These are phyloP conservation scores for Hemileia vastatrix DNA, from an alignment of 1,284 basidiomycete species.

Conservation along the genomic window DNA sequence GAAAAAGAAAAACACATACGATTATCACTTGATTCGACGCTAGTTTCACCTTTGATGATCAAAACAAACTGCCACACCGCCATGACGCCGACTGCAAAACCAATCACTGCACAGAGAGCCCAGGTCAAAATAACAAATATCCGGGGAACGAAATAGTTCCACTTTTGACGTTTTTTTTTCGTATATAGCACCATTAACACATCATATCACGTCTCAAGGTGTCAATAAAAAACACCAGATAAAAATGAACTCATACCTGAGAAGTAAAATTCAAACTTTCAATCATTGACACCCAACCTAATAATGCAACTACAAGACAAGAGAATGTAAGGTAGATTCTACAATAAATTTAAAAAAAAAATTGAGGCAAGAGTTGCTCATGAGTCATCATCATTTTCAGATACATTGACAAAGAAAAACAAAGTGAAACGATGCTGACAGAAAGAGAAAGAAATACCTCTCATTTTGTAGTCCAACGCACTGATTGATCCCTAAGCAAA, in stretches of 20 bases:
- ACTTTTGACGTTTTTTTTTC: slow-evolving; percentile 2
- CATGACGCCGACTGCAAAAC: slow-evolving; percentile 71
- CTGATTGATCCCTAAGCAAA: slow-evolving; percentile 77
- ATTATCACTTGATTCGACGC: slow-evolving; percentile 83
- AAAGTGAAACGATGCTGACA: slow-evolving; percentile 52
- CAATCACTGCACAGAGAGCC: slow-evolving; percentile 45
- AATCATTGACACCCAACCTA: slow-evolving; percentile 27
- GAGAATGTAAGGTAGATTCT: slow-evolving; percentile 31
- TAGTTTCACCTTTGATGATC: slow-evolving; percentile 69
- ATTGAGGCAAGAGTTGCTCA: background rate
- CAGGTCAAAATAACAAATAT: slow-evolving; percentile 8
- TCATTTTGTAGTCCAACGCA: slow-evolving; percentile 94
- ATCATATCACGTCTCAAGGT: background rate
- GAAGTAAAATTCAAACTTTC: slow-evolving; percentile 1
- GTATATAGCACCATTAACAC: background rate
- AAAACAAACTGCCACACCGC: slow-evolving; percentile 68
- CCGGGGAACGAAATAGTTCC: slow-evolving; percentile 5
- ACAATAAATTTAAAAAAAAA: background rate
- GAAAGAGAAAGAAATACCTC: slow-evolving; percentile 88
- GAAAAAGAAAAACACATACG: slow-evolving; percentile 34
- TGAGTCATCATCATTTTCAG: background rate
- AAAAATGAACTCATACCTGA: background rate
- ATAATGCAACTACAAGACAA: slow-evolving; percentile 25
- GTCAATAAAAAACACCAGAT: background rate
- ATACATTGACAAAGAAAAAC: slow-evolving; percentile 24